Base-by-base conservation (phyloP, 1,284 basidiomycete genomes). In the Paramarasmius palmivorus region DNA sequence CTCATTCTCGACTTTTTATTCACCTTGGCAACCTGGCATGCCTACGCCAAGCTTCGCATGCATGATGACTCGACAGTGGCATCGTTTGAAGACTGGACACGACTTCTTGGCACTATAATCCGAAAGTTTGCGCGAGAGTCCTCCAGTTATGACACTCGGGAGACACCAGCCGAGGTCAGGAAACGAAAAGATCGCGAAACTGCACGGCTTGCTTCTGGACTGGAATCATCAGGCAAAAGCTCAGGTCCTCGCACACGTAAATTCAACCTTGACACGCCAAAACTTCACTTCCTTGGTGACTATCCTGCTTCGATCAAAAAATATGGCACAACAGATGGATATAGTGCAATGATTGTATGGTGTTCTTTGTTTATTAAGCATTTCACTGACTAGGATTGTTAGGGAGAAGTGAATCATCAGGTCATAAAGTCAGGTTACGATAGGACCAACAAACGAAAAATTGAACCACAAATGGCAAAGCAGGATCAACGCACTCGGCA, bases 21-120 rank as follows among this genome's bases (percentile, higher is more conserved):
- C 32, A 26, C 23, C 10, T 36, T 55, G 12, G 34, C 35, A 46
- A 53, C 47, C 23, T 64, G 59, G 60, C 63, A 67, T 51, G 55
- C 38, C 8, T 51, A 65, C 0, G 63, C 63, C 10, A 66, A 67
- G 49, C 56, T 66, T 12, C 57, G 54, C 9, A 34, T 59, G 25
- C 66, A 67, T 36, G 59, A 61, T 0, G 54, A 57, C 14, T 36
- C 40, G 2, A 57, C 52, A n/a, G 22, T 59, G 5, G 17, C 26
- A 4, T 37, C 19, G 6, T 46, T 57, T 29, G 45, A 49, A 4
- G 15, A 29, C n/a, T n/a, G 7, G 34, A 22, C 8, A 59, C 55
- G 6, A 15, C 17, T 1, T 7, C 50, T 58, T 20, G 57, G 57
- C 1, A 34, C 46, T 23, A n/a, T 29, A 3, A 22, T 58, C 4